phyloP scores from a whole-genome alignment of 192 early-diverging fungal species.

The Coemansia sp. region DNA sequence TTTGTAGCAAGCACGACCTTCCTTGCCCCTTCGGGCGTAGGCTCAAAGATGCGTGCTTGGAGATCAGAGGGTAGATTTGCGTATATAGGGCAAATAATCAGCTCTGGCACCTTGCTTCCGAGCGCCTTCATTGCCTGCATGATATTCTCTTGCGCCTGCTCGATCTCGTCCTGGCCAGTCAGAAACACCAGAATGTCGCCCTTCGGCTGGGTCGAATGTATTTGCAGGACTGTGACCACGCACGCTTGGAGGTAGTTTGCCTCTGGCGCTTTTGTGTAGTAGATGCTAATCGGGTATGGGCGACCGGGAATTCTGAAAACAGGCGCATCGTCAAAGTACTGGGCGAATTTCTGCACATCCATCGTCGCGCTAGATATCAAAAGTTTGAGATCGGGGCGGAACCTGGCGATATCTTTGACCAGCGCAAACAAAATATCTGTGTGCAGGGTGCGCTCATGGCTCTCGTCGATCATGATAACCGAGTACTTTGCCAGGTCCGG shows the following conservation, averaged over 20 bases:
- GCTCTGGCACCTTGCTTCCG: slow-evolving; percentile 85
- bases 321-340: slow-evolving; percentile 93
- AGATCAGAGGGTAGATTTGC: slow-evolving; percentile 94
- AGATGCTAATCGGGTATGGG: slow-evolving; percentile 90
- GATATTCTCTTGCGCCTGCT: slow-evolving; percentile 82
- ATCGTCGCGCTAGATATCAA: slow-evolving; percentile 97
- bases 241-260: slow-evolving; percentile 95
- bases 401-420: slow-evolving; percentile 93
- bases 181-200: slow-evolving; percentile 97
- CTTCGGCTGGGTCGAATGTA: slow-evolving; percentile 85
- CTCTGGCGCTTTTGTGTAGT: slow-evolving; percentile 95
- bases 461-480: slow-evolving; percentile 97
- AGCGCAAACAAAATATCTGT: slow-evolving; percentile 97
- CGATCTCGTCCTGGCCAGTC: slow-evolving; percentile 99
- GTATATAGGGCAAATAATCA: slow-evolving; percentile 96
- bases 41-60: slow-evolving; percentile 96
- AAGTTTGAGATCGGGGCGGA: slow-evolving; percentile 90
- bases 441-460: slow-evolving; percentile 95
- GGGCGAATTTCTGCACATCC: slow-evolving; percentile 95
- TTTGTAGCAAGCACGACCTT: slow-evolving; percentile 98
- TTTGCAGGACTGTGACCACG: slow-evolving; percentile 89
- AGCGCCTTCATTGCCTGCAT: slow-evolving; percentile 74
- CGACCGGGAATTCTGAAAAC: slow-evolving; percentile 96
- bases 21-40: slow-evolving; percentile 88
- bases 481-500: slow-evolving; percentile 89